Conservation (phyloP, 2,329 filamentous ascomycete species). For the Botryosphaeria dothidea region DNA sequence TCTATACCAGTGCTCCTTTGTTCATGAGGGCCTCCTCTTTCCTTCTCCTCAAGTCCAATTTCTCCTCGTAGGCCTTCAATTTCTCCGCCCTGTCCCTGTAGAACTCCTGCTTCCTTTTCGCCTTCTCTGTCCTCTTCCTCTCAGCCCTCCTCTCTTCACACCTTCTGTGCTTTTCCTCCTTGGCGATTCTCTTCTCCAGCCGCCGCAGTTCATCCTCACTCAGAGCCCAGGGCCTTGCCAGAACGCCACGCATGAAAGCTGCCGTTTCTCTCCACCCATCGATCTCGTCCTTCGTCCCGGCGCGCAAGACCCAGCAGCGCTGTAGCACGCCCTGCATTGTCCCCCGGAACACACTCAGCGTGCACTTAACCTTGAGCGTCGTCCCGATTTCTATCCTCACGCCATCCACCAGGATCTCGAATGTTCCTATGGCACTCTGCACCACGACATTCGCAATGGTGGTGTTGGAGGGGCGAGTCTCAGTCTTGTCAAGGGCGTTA, state of each 20-base stretch:
- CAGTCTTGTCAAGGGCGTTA: slow-evolving; percentile 25
- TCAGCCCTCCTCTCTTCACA: slow-evolving; percentile 40
- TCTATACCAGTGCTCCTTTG: slow-evolving; percentile 39
- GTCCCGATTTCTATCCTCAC: slow-evolving; percentile 47
- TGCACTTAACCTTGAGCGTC: slow-evolving; percentile 59
- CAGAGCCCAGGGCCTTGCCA: slow-evolving; percentile 57
- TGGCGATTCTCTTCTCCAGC: slow-evolving; percentile 37
- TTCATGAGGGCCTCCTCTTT: slow-evolving; percentile 48
- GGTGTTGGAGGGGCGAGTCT: slow-evolving; percentile 34
- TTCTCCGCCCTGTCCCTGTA: slow-evolving; percentile 33
- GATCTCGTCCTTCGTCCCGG: slow-evolving; percentile 57
- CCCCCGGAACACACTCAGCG: slow-evolving; percentile 52
- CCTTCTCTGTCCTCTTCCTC: slow-evolving; percentile 35
- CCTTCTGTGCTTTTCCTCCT: slow-evolving; percentile 33
- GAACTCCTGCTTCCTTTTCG: slow-evolving; percentile 34
- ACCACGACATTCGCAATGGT: slow-evolving; percentile 41
- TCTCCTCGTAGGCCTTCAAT: slow-evolving; percentile 35
- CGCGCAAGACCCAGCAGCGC: slow-evolving; percentile 47
- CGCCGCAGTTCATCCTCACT: slow-evolving; percentile 42
- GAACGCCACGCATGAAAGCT: slow-evolving; percentile 50
- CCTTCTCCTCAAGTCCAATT: slow-evolving; percentile 43
- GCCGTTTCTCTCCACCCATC: slow-evolving; percentile 54
- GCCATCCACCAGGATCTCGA: slow-evolving; percentile 45
- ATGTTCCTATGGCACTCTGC: slow-evolving; percentile 35
- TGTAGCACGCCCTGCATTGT: slow-evolving; percentile 57